Conservation (phyloP, 495 filamentous ascomycete species). For the Xylaria cubensis region DNA sequence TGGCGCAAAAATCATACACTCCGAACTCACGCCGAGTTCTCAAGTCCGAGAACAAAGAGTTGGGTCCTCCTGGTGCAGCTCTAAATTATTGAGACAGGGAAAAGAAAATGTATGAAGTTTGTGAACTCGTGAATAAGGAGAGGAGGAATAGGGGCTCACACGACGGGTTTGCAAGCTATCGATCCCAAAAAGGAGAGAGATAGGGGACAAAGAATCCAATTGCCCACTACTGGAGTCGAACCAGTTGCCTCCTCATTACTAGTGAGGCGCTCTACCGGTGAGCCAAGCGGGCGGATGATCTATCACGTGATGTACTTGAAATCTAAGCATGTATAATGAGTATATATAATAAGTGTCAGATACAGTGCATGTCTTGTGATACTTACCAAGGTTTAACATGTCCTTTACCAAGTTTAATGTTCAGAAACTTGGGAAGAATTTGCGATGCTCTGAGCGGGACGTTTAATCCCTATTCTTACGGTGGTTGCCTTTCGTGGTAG, state of each 20-base stretch:
- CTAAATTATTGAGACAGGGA: no score
- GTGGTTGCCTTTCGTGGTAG: not conserved
- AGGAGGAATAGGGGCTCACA: not conserved
- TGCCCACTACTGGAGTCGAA: conserved; percentile 28
- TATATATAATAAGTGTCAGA: no score
- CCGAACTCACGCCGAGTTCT: not conserved
- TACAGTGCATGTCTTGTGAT: no score
- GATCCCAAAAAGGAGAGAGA: not conserved
- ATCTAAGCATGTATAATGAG: not conserved
- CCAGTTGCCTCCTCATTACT: conserved; percentile 25
- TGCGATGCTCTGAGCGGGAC: not conserved
- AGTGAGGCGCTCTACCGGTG: conserved; percentile 25
- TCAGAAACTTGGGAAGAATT: not conserved
- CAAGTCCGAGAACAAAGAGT: not conserved
- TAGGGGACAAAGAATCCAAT: no score
- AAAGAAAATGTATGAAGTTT: not conserved
- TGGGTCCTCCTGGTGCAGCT: no score
- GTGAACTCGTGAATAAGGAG: not conserved
- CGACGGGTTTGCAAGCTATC: no score
- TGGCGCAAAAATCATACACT: not conserved
- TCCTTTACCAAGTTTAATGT: not conserved
- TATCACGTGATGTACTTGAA: not conserved
- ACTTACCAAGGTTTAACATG: not conserved
- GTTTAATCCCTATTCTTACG: not conserved
- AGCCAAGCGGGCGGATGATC: conserved; percentile 19